phyloP scores from a whole-genome alignment of 1,139 yeast species.

The Geotrichum australiense region DNA sequence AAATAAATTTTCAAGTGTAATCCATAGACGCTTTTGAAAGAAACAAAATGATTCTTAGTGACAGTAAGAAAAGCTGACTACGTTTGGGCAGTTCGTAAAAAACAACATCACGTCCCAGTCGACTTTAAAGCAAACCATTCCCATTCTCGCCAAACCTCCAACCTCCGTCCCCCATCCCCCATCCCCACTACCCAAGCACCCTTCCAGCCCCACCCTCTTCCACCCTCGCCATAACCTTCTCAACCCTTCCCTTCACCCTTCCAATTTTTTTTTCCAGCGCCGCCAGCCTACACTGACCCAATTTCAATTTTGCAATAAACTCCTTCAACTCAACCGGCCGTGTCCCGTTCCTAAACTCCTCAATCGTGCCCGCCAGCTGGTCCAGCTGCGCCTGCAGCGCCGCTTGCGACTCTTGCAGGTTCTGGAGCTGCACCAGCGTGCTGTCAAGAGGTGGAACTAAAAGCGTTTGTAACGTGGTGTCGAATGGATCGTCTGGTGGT shows the following conservation, averaged over 20 bases:
- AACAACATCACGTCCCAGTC: no score
- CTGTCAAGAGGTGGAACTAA: conserved; percentile 27
- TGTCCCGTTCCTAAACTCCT: conserved; percentile 20
- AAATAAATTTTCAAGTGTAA: no score
- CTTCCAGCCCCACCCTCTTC: background rate
- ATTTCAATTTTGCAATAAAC: conserved; percentile 21
- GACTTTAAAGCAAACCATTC: no score
- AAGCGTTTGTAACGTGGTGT: conserved; percentile 22
- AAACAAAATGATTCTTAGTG: no score
- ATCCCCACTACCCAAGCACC: conserved; percentile 1
- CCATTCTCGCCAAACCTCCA: no score
- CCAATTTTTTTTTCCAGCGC: conserved; percentile 17
- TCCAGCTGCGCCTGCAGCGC: conserved; percentile 25
- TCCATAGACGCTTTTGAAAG: no score
- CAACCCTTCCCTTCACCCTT: background rate
- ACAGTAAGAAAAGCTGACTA: no score
- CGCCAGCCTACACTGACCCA: conserved; percentile 22
- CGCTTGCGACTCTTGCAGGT: conserved; percentile 28
- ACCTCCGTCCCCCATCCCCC: no score
- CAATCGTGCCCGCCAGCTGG: conserved; percentile 23
- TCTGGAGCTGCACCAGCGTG: conserved; percentile 26
- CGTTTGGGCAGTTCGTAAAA: no score
- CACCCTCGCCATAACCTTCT: background rate
- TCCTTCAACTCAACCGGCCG: conserved; percentile 23
- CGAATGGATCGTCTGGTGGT: conserved; percentile 21